Percentiles rank a stretch among this genome's conserved stretches.
Conservation (phyloP, 768 basidiomycete genomes). For the Suillus tomentosus region DNA sequence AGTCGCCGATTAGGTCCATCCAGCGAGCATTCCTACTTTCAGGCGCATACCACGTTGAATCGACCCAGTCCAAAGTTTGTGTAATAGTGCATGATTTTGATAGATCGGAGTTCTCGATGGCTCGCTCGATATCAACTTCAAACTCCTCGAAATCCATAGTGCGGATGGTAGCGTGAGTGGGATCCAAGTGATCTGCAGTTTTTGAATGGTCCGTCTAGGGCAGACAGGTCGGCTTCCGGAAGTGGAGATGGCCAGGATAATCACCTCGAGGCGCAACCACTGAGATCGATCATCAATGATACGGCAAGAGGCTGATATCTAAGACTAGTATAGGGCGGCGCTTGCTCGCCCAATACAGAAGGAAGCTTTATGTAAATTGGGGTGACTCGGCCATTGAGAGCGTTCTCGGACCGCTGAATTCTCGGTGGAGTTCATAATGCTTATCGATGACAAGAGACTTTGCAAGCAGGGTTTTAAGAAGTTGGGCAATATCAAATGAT, state of each 20-base stretch:
- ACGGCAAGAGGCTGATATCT: not conserved
- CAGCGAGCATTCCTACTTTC: slow-evolving; percentile 43
- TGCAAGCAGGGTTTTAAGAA: not conserved
- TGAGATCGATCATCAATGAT: not conserved
- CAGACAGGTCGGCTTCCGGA: not conserved
- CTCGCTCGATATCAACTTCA: slow-evolving; percentile 23
- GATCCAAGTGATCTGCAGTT: not conserved
- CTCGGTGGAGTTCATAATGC: not conserved
- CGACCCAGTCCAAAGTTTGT: slow-evolving; percentile 33
- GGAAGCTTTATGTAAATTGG: not conserved
- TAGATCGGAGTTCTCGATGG: not conserved
- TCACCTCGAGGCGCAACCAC: not conserved
- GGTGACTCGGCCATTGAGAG: not conserved
- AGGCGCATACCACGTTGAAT: slow-evolving; percentile 41
- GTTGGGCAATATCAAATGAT: not conserved
- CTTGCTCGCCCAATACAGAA: not conserved
- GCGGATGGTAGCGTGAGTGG: not conserved
- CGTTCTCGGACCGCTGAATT: not conserved
- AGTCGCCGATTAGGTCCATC: slow-evolving; percentile 76
- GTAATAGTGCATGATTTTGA: slow-evolving; percentile 16
- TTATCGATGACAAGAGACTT: slow-evolving; percentile 2
- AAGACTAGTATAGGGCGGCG: not conserved
- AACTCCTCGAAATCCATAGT: slow-evolving; percentile 45
- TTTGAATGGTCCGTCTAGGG: not conserved
- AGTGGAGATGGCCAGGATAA: slow-evolving; percentile 4